Conservation (phyloP, 2,329 filamentous ascomycete genomes). For the Cephalotrichum gorgonifer region DNA sequence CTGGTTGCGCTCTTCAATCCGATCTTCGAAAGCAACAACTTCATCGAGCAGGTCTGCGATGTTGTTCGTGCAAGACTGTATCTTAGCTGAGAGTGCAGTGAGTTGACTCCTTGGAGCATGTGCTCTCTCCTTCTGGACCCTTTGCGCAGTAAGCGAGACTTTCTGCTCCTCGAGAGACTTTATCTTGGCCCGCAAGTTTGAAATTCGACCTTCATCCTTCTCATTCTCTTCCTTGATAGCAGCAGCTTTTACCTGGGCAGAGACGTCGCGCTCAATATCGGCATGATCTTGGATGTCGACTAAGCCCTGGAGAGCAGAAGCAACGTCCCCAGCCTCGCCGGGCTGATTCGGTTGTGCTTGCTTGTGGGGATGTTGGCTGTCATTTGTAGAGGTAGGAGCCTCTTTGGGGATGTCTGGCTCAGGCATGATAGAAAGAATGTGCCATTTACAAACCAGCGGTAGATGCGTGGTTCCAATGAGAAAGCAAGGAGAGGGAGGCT, state of each 20-base stretch:
- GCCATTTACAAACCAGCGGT: not conserved
- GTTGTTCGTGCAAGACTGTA: slow-evolving; percentile 54
- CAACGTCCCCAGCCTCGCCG: slow-evolving; percentile 14
- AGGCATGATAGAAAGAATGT: not conserved
- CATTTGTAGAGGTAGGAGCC: not conserved
- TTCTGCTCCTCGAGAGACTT: slow-evolving; percentile 55
- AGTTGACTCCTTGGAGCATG: slow-evolving; percentile 35
- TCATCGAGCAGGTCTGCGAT: slow-evolving; percentile 59
- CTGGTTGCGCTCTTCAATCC: slow-evolving; percentile 58
- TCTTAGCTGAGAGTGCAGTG: slow-evolving; percentile 49
- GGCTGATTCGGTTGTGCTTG: not conserved
- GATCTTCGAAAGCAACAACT: slow-evolving; percentile 66
- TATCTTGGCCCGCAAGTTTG: slow-evolving; percentile 42
- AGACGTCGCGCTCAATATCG: slow-evolving; percentile 82
- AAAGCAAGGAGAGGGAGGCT: too few species aligned
- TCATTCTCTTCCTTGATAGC: slow-evolving; percentile 54
- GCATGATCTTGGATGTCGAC: slow-evolving; percentile 64
- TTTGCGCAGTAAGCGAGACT: slow-evolving; percentile 16
- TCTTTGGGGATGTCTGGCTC: not conserved
- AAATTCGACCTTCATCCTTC: slow-evolving; percentile 51
- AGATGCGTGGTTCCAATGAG: too few species aligned
- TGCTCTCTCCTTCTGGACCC: slow-evolving; percentile 30
- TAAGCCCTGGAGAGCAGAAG: slow-evolving; percentile 21
- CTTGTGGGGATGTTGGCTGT: not conserved
- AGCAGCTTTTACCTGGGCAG: slow-evolving; percentile 47